phyloP scores from a whole-genome alignment of 129 eudicot species.

The Logfia minima region DNA sequence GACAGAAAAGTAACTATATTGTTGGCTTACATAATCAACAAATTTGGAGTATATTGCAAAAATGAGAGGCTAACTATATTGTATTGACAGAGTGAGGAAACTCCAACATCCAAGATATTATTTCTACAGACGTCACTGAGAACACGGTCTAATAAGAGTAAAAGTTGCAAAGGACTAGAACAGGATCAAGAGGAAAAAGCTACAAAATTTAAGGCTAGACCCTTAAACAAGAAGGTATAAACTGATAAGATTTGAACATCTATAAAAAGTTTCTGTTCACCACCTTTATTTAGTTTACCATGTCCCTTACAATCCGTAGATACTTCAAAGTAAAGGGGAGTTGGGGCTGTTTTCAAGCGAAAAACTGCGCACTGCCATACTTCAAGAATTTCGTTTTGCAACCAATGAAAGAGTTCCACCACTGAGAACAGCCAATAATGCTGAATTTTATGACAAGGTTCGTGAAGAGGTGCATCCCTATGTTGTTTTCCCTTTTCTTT shows the following conservation, averaged over 20 bases:
- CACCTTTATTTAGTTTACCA: not conserved
- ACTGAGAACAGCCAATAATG: conserved; percentile 37
- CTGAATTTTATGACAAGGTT: conserved; percentile 65
- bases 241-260: not conserved
- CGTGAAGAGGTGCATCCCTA: not conserved
- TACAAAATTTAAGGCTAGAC: conserved; percentile 80
- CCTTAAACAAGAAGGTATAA: conserved; percentile 72
- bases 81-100: conserved; percentile 44
- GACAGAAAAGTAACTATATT: conserved; percentile 57
- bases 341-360: conserved; percentile 62
- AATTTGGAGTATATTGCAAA: not conserved
- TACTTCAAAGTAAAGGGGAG: conserved; percentile 79
- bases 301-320: conserved; percentile 34
- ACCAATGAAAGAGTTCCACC: conserved; percentile 70
- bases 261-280: not conserved
- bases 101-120: conserved; percentile 56
- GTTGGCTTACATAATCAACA: not conserved
- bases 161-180: conserved; percentile 56
- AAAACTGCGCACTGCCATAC: conserved; percentile 65
- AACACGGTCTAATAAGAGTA: conserved; percentile 56
- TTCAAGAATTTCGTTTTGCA: conserved; percentile 79
- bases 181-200: conserved; percentile 58
- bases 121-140: conserved; percentile 57
- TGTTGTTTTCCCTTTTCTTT: not conserved
- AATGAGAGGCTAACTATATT: not conserved